Percentiles rank a stretch among this genome's conserved stretches.
phyloP scores from a whole-genome alignment of 1,139 yeast species.

The Yamadazyma mexicana region DNA sequence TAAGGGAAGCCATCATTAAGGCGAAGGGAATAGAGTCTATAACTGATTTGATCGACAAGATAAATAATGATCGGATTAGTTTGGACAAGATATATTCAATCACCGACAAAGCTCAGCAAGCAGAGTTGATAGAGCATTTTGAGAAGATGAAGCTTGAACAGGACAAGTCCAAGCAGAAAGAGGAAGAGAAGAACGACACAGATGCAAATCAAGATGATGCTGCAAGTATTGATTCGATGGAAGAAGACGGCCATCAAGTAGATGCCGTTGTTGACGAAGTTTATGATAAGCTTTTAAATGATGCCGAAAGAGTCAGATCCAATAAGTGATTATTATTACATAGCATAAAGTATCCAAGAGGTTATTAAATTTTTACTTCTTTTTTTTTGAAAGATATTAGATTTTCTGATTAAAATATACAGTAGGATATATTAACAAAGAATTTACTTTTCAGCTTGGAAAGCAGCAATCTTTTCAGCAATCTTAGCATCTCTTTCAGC shows the following conservation, averaged over 20 bases:
- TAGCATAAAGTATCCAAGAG: too few species aligned
- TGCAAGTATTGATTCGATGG: constrained; percentile 31
- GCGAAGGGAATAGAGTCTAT: constrained; percentile 79
- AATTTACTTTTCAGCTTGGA: constrained; percentile 56
- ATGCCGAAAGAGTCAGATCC: constrained; percentile 65
- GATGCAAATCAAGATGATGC: constrained; percentile 22
- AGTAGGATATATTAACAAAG: constrained; percentile 4
- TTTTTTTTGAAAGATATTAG: neutral
- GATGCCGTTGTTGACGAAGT: constrained; percentile 60
- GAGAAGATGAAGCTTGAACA: constrained; percentile 13
- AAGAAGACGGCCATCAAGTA: constrained; percentile 21
- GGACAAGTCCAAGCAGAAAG: constrained; percentile 7
- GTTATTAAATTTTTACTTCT: too few species aligned
- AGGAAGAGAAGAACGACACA: neutral
- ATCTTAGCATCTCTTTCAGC: constrained; percentile 90
- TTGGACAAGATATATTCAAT: constrained; percentile 53
- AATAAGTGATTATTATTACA: constrained; percentile 13
- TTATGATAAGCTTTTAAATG: constrained; percentile 67
- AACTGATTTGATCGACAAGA: constrained; percentile 66
- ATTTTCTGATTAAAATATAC: constrained; percentile 1
- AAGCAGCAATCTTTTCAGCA: constrained; percentile 89
- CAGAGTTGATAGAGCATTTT: constrained; percentile 11
- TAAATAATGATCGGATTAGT: constrained; percentile 52
- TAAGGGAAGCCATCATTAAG: constrained; percentile 72
- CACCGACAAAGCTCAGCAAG: constrained; percentile 14